These are phyloP conservation scores for Botrytis aclada DNA, from an alignment of 2,329 filamentous ascomycete genomes.

Conservation along the genomic window DNA sequence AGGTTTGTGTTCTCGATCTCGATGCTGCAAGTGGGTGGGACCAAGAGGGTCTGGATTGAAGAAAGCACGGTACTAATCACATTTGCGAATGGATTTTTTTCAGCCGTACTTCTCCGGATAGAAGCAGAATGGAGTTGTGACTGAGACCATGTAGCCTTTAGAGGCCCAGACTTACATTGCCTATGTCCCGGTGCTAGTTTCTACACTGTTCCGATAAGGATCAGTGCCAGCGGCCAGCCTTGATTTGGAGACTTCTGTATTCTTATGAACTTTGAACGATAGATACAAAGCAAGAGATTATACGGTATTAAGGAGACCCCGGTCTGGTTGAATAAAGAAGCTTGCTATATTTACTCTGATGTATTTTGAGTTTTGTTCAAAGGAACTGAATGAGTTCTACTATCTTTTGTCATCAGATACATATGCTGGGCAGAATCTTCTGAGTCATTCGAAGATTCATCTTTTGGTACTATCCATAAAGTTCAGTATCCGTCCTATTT, in stretches of 20 bases:
- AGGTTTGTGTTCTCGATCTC: slow-evolving; percentile 55
- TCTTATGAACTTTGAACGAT: not conserved
- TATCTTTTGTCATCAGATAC: slow-evolving; percentile 36
- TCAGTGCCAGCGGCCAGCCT: not conserved
- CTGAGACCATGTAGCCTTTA: slow-evolving; percentile 15
- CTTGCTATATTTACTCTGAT: slow-evolving; percentile 33
- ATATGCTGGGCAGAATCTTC: slow-evolving; percentile 44
- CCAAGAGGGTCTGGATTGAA: slow-evolving; percentile 41
- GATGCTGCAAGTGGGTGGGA: slow-evolving; percentile 57
- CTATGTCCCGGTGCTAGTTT: slow-evolving; percentile 44
- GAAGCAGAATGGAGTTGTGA: slow-evolving; percentile 3
- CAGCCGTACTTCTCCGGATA: slow-evolving; percentile 25
- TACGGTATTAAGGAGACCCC: too few relatives aligned
- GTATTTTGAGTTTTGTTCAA: slow-evolving; percentile 31
- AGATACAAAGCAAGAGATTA: too few relatives aligned
- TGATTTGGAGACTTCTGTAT: not conserved
- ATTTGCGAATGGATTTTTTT: slow-evolving; percentile 33
- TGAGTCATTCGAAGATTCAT: slow-evolving; percentile 43
- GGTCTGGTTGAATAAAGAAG: not conserved
- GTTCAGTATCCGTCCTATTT: not conserved
- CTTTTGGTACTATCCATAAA: slow-evolving; percentile 39
- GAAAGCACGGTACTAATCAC: slow-evolving; percentile 36
- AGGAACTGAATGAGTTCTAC: slow-evolving; percentile 27
- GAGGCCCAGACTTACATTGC: slow-evolving; percentile 35
- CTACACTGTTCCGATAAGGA: slow-evolving; percentile 27